Evolutionary conservation across 2,329 filamentous ascomycete species (phyloP), one percentile per base, ranked within the genome.

Genomic region (Fusarium neocosmosporiellum): DNA sequence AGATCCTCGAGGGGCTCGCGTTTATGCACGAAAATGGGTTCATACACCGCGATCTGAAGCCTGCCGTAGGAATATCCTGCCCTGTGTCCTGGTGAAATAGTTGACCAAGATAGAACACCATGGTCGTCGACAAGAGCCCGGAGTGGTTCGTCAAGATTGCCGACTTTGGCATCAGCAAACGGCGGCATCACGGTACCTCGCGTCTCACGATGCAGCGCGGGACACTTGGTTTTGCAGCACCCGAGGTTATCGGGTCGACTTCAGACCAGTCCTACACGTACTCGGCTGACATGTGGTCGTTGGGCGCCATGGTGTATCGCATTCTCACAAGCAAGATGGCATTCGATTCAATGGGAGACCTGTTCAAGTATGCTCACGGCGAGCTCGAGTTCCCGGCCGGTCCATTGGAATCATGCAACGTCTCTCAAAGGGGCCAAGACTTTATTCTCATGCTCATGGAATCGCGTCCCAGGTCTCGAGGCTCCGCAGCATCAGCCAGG

Each of bases 81-180:
- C 18, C 2, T 5, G 10, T 5, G 11, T 53, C 2, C 16, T 53
- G 29, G 0, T 4, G 7, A 16, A 5, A 22, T 20, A 53, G 27
- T 18, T 53, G 27, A 53, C 13, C 27, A 2, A 33, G n/a, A 33
- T 10, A 53, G 48, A 53, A 53, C 2, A 53, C 33, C 7, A 53
- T 53, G 18, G 48, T 53, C 0, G 48, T 53, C n/a, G 37, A 59
- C 24, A 39, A 29, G 24, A 37, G 22, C 18, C 57, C 57, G 0
- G 34, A 39, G 24, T 59, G 57, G 57, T 59, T 59, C 24, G 57
- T 59, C 24, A 59, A 59, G 57, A 59, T 59, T 43, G 37, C 34
- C 3, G 57, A 59, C 36, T 59, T 59, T 46, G 57, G 57, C 20
- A 59, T 59, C 34, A 59, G 57, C 57, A 59, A 43, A n/a, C 57